These are phyloP conservation scores for Fusarium sp. DNA, from an alignment of 2,329 filamentous ascomycete genomes.

Conservation along the genomic window DNA sequence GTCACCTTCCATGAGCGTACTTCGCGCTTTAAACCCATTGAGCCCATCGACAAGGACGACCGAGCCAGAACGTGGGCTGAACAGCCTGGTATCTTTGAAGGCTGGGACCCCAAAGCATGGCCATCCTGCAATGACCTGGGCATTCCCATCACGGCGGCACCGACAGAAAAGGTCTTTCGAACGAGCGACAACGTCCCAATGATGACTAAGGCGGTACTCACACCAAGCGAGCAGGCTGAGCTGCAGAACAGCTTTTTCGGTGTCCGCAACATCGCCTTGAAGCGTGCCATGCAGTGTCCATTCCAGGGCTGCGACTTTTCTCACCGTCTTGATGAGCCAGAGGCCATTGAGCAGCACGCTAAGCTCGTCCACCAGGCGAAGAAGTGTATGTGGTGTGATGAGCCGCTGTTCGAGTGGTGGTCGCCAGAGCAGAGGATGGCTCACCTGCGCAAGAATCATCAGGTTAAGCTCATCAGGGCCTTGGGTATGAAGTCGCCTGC, in stretches of 20 bases:
- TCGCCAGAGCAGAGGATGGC: slow-evolving; percentile 31
- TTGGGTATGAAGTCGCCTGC: not conserved
- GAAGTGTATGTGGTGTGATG: slow-evolving; percentile 53
- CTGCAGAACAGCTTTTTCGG: slow-evolving; percentile 43
- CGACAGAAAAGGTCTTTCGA: slow-evolving; percentile 52
- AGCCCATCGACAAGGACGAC: not conserved
- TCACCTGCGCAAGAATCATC: slow-evolving; percentile 50
- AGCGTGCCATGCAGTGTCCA: slow-evolving; percentile 52
- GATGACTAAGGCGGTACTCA: slow-evolving; percentile 53
- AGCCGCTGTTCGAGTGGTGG: slow-evolving; percentile 48
- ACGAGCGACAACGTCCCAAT: slow-evolving; percentile 51
- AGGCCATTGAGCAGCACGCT: slow-evolving; percentile 52
- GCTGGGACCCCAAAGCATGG: slow-evolving; percentile 8
- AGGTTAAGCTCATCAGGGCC: slow-evolving; percentile 30
- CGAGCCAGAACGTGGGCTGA: slow-evolving; percentile 38
- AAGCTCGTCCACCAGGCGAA: slow-evolving; percentile 47
- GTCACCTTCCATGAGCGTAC: not conserved
- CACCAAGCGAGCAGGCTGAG: slow-evolving; percentile 53
- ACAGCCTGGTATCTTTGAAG: slow-evolving; percentile 39
- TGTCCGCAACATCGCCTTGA: slow-evolving; percentile 25
- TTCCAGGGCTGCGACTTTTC: slow-evolving; percentile 52
- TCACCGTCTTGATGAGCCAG: slow-evolving; percentile 46
- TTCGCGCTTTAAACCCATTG: not conserved
- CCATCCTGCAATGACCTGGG: slow-evolving; percentile 7
- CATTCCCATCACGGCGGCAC: slow-evolving; percentile 37